Evolutionary conservation across 768 basidiomycete genomes (phyloP).

Genomic region (Mrakia frigida): DNA sequence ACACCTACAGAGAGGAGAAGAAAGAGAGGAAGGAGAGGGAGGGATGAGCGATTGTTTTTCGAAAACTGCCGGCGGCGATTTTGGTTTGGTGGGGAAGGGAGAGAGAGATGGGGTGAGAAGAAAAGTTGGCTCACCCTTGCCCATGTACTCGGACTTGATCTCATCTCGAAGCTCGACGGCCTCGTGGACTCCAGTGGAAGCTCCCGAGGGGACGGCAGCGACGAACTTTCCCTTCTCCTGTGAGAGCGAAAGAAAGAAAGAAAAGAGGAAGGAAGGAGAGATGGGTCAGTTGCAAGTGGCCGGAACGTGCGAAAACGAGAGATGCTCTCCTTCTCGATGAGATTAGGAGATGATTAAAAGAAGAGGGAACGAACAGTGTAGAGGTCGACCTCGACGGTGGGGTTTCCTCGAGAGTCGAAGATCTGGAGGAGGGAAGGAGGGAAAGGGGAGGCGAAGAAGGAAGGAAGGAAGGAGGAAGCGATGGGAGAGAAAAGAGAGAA

Average conservation of each 20-base stretch:
- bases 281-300: not conserved
- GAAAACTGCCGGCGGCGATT: constrained; percentile 7
- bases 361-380: constrained; percentile 51
- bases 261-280: not conserved
- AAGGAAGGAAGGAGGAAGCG: constrained; percentile 7
- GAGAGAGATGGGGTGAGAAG: constrained; percentile 4
- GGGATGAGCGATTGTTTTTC: not conserved
- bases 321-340: not conserved
- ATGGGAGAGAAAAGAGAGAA: constrained; percentile 2
- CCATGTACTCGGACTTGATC: constrained; percentile 85
- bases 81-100: not conserved
- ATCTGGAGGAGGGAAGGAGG: constrained; percentile 55
- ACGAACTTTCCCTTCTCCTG: constrained; percentile 54
- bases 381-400: constrained; percentile 87
- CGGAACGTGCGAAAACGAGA: constrained; percentile 7
- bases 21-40: constrained; percentile 25
- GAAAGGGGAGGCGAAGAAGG: not conserved
- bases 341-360: not conserved
- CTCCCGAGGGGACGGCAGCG: constrained; percentile 93
- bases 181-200: constrained; percentile 96
- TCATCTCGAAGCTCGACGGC: constrained; percentile 98
- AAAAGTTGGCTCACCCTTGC: constrained; percentile 65
- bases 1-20: constrained; percentile 59
- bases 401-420: constrained; percentile 80
- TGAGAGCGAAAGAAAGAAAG: not conserved